These are phyloP conservation scores for Nigrospora oryzae DNA, from an alignment of 2,329 filamentous ascomycete genomes.

Conservation along the genomic window DNA sequence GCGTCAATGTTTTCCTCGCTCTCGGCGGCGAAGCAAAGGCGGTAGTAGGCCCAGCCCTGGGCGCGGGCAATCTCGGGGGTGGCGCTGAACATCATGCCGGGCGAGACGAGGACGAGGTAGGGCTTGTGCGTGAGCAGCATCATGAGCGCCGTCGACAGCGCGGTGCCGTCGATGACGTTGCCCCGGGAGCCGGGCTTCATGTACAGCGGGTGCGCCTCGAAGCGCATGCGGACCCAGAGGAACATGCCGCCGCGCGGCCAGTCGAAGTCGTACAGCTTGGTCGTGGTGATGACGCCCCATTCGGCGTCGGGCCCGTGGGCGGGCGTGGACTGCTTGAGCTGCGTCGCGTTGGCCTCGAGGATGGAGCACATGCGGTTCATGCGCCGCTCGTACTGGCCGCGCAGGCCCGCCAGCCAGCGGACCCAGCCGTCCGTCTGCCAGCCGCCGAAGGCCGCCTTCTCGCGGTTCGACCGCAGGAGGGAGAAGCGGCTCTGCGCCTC, in stretches of 20 bases:
- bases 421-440: constrained; percentile 87
- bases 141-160: constrained; percentile 60
- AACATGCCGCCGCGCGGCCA: constrained; percentile 91
- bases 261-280: constrained; percentile 63
- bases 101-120: constrained; percentile 59
- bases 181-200: constrained; percentile 21
- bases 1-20: constrained; percentile 58
- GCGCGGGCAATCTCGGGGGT: constrained; percentile 47
- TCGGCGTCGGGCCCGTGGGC: constrained; percentile 40
- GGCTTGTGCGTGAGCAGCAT: constrained; percentile 61
- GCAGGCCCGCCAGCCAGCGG: constrained; percentile 78
- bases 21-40: constrained; percentile 81
- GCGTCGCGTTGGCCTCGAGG: constrained; percentile 59
- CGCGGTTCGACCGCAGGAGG: constrained; percentile 34
- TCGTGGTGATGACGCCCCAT: constrained; percentile 71
- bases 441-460: constrained; percentile 39
- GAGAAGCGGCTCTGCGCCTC: constrained; percentile 34
- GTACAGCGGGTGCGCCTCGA: constrained; percentile 65
- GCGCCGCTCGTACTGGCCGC: constrained; percentile 74
- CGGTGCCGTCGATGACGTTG: constrained; percentile 39
- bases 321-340: constrained; percentile 54
- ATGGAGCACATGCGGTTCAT: constrained; percentile 73
- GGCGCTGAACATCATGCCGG: constrained; percentile 67
- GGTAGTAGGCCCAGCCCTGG: constrained; percentile 62
- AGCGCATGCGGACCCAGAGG: constrained; percentile 68